Evolutionary conservation across 108 stramenopile species (phyloP), one percentile per base, ranked within the genome.

Genomic region (Hondaea fermentalgiana): DNA sequence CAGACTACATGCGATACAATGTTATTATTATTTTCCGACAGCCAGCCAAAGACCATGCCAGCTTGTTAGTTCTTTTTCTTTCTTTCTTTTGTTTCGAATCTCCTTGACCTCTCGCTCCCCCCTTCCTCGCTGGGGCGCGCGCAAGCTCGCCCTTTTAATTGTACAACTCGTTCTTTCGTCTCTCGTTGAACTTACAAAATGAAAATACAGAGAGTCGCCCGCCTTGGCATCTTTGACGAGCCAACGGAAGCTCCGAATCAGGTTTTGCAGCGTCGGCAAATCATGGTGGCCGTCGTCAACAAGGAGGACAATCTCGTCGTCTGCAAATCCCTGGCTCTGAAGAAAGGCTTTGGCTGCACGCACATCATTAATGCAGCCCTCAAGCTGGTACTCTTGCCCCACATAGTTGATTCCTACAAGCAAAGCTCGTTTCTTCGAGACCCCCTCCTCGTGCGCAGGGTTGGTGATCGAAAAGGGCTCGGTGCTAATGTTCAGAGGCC

Each of bases 341-440:
- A 83, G 51, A 83, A 83, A 83, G 6, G 45, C 28, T 12, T 53
- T 47, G 49, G 51, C 51, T 55, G 45, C 76, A 12, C n/a, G 45
- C 6, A 53, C 76, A 83, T 83, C 76, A 35, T 83, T 83, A 12
- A 83, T 53, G 51, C 76, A 83, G 76, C 76, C 76, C 51, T 23
- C 45, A 53, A 83, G 76, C 76, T 53, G 19, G 49, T 53, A 53
- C 49, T 83, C 76, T 83, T 83, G 49, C 8, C 49, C 76, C 44
- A 53, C 17, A 45, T 83, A 83, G 76, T 83, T 83, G 51, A 83
- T 83, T 0, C 76, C 76, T 12, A 83, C 51, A 6, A 83, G 76
- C 19, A 83, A 45, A 10, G 76, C 76, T 12, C 76, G 45, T 45
- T 83, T 83, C 51, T 14, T 53, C 76, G 76, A 83, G 10, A 53